Evolutionary conservation across 2,329 filamentous ascomycete genomes (phyloP), one percentile per base, ranked within the genome.

Genomic region (Curvularia spicifera): DNA sequence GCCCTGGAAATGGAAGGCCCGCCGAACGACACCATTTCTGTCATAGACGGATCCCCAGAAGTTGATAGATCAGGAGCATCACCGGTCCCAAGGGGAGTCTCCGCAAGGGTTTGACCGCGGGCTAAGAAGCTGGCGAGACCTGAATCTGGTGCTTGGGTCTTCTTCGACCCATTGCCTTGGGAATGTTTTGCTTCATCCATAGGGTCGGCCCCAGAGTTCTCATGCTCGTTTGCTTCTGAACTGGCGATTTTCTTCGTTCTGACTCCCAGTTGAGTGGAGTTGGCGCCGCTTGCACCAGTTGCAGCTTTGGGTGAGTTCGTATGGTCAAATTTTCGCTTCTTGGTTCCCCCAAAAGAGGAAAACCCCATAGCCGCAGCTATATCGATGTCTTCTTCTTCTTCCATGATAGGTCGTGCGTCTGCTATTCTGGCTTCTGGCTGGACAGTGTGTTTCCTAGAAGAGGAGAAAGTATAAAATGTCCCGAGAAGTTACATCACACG

Each of bases 341-440:
- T 91, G 43, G 81, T 81, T 1, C 83, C 78, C 64, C 89, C 89
- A 71, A 93, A 93, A 56, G 85, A 83, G 8, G 87, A 84, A 76
- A 93, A 93, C 62, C 90, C 90, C 87, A 93, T 89, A 46, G 85
- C 83, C 42, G 85, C 84, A 22, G 87, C 87, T 74, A 91, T 87
- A 4, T 66, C 64, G 15, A 91, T 53, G 42, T 67, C 63, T 51
- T 84, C 84, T 42, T 84, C 81, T 20, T 78, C 69, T n/a, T 80
- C 79, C 60, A 78, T 73, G 24, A 7, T 24, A 44, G n/a, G 20
- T 29, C 7, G 42, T 31, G 51, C 28, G 29, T 37, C 31, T 37
- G 31, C 7, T 20, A 20, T 46, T 3, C 18, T 39, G 3, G 24
- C 12, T 15, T 28, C 20, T 26, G 29, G 35, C 24, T 18, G 20